phyloP scores from a whole-genome alignment of 306 rosid species.

The Pyrus communis region DNA sequence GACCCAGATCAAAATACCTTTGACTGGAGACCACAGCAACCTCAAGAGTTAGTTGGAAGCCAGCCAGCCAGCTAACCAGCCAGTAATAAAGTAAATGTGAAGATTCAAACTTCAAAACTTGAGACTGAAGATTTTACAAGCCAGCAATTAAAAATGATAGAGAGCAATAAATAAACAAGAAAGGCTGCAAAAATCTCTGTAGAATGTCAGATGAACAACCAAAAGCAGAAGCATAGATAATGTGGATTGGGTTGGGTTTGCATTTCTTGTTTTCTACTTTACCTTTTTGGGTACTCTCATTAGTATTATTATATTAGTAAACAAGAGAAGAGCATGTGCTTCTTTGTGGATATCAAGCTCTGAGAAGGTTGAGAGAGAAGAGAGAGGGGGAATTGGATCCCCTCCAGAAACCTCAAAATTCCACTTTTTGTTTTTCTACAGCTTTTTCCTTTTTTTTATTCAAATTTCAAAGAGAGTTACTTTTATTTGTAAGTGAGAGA shows the following conservation, averaged over 20 bases:
- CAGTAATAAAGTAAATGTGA: slow-evolving; percentile 13
- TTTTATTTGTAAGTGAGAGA: rapidly evolving
- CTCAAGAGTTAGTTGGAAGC: slow-evolving; percentile 17
- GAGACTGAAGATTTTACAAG: slow-evolving; percentile 21
- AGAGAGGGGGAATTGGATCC: slow-evolving; percentile 17
- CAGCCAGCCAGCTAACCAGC: background rate
- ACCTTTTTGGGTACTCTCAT: slow-evolving; percentile 11
- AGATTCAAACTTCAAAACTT: slow-evolving; percentile 19
- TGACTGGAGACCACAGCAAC: slow-evolving; percentile 32
- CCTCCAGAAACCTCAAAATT: background rate
- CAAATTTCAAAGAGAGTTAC: background rate
- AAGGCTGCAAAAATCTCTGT: slow-evolving; percentile 31
- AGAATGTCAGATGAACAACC: slow-evolving; percentile 32
- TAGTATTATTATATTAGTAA: background rate
- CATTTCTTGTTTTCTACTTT: slow-evolving; percentile 35
- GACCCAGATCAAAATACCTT: slow-evolving; percentile 46
- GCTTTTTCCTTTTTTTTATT: slow-evolving; percentile 19
- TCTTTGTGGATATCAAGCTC: slow-evolving; percentile 22
- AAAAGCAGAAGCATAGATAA: slow-evolving; percentile 12
- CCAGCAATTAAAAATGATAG: slow-evolving; percentile 3
- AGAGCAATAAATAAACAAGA: slow-evolving; percentile 8
- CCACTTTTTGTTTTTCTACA: slow-evolving; percentile 39
- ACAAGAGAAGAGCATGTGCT: slow-evolving; percentile 43
- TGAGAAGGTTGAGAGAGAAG: slow-evolving; percentile 40
- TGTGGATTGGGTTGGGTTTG: slow-evolving; percentile 6